Evolutionary conservation across 768 basidiomycete genomes (phyloP), one percentile per base, ranked within the genome.

Genomic region (Agrocybe pediades): DNA sequence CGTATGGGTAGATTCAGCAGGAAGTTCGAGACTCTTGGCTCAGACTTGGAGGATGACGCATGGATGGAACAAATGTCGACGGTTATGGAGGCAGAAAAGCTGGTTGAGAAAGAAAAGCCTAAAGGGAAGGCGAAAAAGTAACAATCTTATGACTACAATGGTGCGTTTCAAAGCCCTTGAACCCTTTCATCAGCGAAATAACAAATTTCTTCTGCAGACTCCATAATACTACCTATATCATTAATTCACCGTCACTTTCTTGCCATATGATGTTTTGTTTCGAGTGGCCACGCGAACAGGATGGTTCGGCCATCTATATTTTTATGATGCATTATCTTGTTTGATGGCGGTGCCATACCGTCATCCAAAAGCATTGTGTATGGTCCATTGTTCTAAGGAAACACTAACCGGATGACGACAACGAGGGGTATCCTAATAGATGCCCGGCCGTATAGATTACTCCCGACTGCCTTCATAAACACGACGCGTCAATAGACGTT

Each of bases 1-100:
- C 76, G 94, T 9, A 71, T 95, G 64, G 90, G 91, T 9, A 77
- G 92, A 62, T 95, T 92, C 71, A 90, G 78, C 68, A 80, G 82
- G 63, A 79, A 78, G 56, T 95, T 94, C 64, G 88, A 64, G 57
- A 61, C 59, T n/a, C 54, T 67, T 11, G 64, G 61, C 4, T 53
- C 58, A 17, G 58, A 64, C 26, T 45, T 67, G 51, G 62, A 62
- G 49, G 60, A 67, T 46, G 50, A 58, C 21, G 36, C 55, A 25
- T 67, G 66, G 66, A 65, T 67, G 66, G 61, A 65, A 25, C 58
- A 65, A 29, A 64, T 65, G 64, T 60, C 62, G 26, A 55, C 55
- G 41, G 58, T 62, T 3, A 61, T 61, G 57, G 61, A 64, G 51
- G 46, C 58, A 17, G 64, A 67, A 52, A 57, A 57, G 16, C 24